These are phyloP conservation scores for Linnemannia hyalina DNA, from an alignment of 192 early-diverging fungal genomes.

Conservation along the genomic window DNA sequence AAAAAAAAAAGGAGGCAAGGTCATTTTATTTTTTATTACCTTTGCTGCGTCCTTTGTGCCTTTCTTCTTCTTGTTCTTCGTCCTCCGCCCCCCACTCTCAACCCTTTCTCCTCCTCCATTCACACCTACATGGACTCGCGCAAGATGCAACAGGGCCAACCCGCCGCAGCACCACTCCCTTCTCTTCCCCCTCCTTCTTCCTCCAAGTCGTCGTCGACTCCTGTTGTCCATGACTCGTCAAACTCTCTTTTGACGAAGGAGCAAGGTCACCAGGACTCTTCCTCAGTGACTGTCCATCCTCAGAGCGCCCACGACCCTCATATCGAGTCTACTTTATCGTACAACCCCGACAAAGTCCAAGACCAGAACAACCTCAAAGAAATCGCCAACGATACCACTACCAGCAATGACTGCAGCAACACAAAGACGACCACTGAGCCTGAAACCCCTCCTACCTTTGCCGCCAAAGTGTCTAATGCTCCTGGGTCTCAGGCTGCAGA, in stretches of 20 bases:
- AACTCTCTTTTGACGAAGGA: background rate
- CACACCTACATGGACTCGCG: background rate
- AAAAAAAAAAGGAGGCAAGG: no score
- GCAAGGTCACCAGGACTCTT: background rate
- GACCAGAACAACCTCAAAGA: background rate
- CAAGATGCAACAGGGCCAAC: background rate
- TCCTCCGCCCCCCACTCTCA: background rate
- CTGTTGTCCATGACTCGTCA: background rate
- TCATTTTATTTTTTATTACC: no score
- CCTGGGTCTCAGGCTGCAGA: background rate
- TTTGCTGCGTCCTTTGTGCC: no score
- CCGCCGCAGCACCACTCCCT: conserved; percentile 7
- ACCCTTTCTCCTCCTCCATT: background rate
- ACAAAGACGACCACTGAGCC: background rate
- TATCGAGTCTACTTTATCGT: conserved; percentile 7
- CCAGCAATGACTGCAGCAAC: background rate
- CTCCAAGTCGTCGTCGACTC: background rate
- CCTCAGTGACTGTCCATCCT: background rate
- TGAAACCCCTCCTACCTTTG: background rate
- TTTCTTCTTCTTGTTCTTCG: background rate
- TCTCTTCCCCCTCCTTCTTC: no score
- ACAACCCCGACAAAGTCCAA: background rate
- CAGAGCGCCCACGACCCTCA: background rate
- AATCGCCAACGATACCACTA: background rate
- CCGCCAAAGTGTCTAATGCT: background rate